phyloP scores from a whole-genome alignment of 2,329 filamentous ascomycete species.

The Verticillium tricorpus region DNA sequence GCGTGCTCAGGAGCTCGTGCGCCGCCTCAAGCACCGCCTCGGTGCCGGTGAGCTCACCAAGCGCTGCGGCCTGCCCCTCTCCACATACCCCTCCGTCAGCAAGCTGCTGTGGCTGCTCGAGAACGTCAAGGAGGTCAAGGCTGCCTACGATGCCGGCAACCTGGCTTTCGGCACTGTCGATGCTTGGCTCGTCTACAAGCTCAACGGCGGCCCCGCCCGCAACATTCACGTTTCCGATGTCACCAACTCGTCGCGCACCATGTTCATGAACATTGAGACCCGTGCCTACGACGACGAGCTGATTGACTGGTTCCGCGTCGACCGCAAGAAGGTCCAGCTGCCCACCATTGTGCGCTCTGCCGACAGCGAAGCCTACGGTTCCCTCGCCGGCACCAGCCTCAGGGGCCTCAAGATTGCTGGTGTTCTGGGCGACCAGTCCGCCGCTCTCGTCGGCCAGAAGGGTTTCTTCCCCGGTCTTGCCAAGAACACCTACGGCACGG shows the following conservation, averaged over 20 bases:
- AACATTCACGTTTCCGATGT: slow-evolving; percentile 72
- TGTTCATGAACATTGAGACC: slow-evolving; percentile 81
- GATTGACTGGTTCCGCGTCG: slow-evolving; percentile 70
- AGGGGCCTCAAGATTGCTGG: slow-evolving; percentile 68
- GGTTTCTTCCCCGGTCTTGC: slow-evolving; percentile 71
- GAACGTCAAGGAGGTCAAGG: slow-evolving; percentile 60
- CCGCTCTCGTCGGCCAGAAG: slow-evolving; percentile 74
- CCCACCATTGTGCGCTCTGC: slow-evolving; percentile 77
- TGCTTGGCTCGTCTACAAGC: slow-evolving; percentile 74
- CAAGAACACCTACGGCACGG: slow-evolving; percentile 85
- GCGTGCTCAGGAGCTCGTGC: slow-evolving; percentile 66
- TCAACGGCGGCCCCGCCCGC: slow-evolving; percentile 64
- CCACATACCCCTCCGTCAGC: slow-evolving; percentile 75
- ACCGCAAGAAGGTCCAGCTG: slow-evolving; percentile 63
- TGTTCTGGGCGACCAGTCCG: slow-evolving; percentile 77
- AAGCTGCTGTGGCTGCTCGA: slow-evolving; percentile 75
- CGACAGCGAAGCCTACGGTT: slow-evolving; percentile 64
- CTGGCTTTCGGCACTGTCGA: slow-evolving; percentile 79
- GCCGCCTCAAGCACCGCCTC: slow-evolving; percentile 62
- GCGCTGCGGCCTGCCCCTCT: slow-evolving; percentile 72
- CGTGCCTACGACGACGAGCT: slow-evolving; percentile 70
- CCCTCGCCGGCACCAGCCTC: slow-evolving; percentile 54
- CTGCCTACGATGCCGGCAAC: slow-evolving; percentile 66
- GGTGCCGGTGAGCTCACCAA: slow-evolving; percentile 63
- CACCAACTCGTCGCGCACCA: slow-evolving; percentile 78